Percentiles rank a stretch among this genome's conserved stretches.
Evolutionary conservation across 169 alveolate genomes (phyloP).

Genomic region (Plasmodium ovale): DNA sequence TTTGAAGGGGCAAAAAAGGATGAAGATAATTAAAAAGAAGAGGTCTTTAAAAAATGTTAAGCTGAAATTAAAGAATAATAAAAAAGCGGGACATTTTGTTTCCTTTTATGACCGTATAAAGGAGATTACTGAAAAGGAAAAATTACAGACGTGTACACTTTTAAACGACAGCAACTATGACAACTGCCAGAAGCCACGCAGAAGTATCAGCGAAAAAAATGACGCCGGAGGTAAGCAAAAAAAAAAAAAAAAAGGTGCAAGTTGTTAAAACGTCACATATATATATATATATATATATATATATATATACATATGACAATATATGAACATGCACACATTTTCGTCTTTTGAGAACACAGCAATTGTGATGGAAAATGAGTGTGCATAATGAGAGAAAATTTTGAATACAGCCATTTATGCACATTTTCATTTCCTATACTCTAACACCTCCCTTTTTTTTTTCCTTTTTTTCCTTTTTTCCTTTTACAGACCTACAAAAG

Average conservation of each 20-base stretch:
- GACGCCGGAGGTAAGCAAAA: constrained; percentile 27
- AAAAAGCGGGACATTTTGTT: constrained; percentile 44
- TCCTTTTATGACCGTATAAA: constrained; percentile 72
- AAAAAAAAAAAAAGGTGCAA: not conserved
- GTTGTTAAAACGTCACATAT: not conserved
- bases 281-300: not conserved
- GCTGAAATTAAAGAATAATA: constrained; percentile 49
- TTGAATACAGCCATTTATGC: not conserved
- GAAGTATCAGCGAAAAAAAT: constrained; percentile 11
- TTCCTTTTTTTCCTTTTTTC: not conserved
- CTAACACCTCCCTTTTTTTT: no score
- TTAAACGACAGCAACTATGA: constrained; percentile 30
- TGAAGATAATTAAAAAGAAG: constrained; percentile 18
- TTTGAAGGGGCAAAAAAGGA: not conserved
- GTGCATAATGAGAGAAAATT: no score
- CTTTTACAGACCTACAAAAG: constrained; percentile 28
- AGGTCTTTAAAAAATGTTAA: constrained; percentile 23
- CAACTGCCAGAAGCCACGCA: not conserved
- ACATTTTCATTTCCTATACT: no score
- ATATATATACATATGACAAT: not conserved
- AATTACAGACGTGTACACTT: constrained; percentile 25
- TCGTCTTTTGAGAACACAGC: not conserved
- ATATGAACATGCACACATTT: not conserved
- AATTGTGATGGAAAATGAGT: no score
- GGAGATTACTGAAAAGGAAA: constrained; percentile 72